Base-by-base conservation (phyloP, 192 early-diverging fungal species). In the Backusella westeae region DNA sequence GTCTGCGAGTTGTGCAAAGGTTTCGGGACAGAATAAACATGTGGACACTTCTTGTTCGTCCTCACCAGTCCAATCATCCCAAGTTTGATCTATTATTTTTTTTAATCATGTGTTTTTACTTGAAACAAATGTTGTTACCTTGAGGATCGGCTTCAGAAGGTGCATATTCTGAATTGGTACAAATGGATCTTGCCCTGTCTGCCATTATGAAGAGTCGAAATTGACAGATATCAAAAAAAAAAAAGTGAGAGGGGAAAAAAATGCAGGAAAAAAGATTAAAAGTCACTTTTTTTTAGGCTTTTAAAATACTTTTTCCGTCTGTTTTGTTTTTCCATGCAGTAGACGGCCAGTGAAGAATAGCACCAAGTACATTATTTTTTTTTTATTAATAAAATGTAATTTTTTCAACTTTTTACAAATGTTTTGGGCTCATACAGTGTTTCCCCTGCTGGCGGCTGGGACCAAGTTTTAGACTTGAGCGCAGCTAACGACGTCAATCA, bases 31-130 rank as follows among this genome's bases (percentile, higher is more conserved):
- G 79, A 93, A 93, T 67, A 94, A 87, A 78, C 93, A 94, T 78
- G 92, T 88, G 80, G 88, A 80, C 0, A 86, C 85, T 12, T 77
- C 76, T 14, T 78, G 69, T 19, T 63, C 73, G 21, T 87, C 85
- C 72, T 91, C 90, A 44, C 89, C 86, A 39, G 92, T 90, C 91
- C 92, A 93, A 59, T 89, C 90, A 35, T 92, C 90, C 87, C 87
- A 88, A 34, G 76, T 69, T 44, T 85, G 80, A 70, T 88, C 87
- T 88, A 15, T 49, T 23, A 0, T 21, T 21, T 12, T 34, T 10
- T 34, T 36, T 35, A 32, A 32, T 32, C 29, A 2, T 32, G 29
- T 32, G 29, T 2, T 32, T 32, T 32, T 23, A 32, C 1, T 32
- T 6, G 53, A 53, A 35, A 2, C 34, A n/a, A 19, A 29, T 23